Evolutionary conservation across 1,284 basidiomycete genomes (phyloP).

Genomic region (Tetrapyrgos nigripes): DNA sequence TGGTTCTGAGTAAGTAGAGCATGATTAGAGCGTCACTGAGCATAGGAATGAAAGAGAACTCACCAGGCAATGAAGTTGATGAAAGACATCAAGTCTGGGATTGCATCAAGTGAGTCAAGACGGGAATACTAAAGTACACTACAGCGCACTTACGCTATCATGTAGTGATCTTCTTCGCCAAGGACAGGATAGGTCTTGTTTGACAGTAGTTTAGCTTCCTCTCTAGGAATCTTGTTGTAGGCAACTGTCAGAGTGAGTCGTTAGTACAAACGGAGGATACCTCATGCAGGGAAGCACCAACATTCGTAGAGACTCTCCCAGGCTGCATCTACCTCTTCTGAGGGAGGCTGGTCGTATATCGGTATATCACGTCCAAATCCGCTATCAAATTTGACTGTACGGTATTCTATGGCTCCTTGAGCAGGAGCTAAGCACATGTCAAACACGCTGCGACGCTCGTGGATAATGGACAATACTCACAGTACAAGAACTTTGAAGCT

Average conservation of each 20-base stretch:
- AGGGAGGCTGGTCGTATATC: conserved; percentile 27
- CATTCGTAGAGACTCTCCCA: conserved; percentile 28
- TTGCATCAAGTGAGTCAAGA: conserved; percentile 5
- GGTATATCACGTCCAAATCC: conserved; percentile 25
- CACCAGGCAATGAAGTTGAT: conserved; percentile 21
- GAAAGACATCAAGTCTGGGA: conserved; percentile 16
- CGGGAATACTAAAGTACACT: not conserved
- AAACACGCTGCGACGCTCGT: not conserved
- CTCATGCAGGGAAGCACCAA: not conserved
- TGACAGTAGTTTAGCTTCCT: conserved; percentile 23
- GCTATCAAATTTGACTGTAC: conserved; percentile 27
- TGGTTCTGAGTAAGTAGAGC: conserved; percentile 11
- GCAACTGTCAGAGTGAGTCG: conserved; percentile 18
- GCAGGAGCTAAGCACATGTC: conserved; percentile 21
- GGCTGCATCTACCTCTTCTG: conserved; percentile 26
- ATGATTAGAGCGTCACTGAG: conserved; percentile 9
- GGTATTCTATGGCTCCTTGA: conserved; percentile 24
- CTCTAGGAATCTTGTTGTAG: conserved; percentile 25
- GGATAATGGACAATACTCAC: not conserved
- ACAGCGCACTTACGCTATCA: conserved; percentile 24
- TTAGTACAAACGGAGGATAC: not conserved
- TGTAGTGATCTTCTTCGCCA: conserved; percentile 24
- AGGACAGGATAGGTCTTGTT: conserved; percentile 30
- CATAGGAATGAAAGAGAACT: conserved; percentile 1
- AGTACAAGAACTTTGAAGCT: conserved; percentile 6